Conservation (phyloP, 2,329 filamentous ascomycete genomes). For the Alternaria viburni region DNA sequence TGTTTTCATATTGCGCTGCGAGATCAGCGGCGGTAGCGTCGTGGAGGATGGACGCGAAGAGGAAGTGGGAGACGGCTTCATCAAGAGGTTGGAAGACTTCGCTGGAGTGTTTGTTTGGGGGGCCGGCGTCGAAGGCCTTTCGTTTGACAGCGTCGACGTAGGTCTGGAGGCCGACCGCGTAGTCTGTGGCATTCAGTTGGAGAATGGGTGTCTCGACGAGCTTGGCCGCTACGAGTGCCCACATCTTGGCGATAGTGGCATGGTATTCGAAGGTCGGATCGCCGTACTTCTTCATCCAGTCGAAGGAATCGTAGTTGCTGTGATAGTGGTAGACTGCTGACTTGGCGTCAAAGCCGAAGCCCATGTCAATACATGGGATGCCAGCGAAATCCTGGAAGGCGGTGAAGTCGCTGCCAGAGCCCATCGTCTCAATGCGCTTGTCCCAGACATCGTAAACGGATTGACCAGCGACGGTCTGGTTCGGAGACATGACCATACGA, state of each 20-base stretch:
- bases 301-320: conserved; percentile 81
- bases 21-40: conserved; percentile 59
- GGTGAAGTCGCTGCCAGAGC: conserved; percentile 59
- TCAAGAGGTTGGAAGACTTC: conserved; percentile 57
- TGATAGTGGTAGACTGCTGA: conserved; percentile 76
- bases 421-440: conserved; percentile 62
- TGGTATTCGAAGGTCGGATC: conserved; percentile 69
- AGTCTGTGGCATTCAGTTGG: conserved; percentile 56
- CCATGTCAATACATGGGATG: conserved; percentile 57
- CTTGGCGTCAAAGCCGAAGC: conserved; percentile 48
- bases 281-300: conserved; percentile 82
- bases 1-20: conserved; percentile 53
- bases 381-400: conserved; percentile 61
- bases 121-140: conserved; percentile 28
- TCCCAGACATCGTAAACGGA: conserved; percentile 71
- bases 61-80: conserved; percentile 56
- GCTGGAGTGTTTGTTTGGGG: conserved; percentile 14
- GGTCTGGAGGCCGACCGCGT: conserved; percentile 49
- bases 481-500: conserved; percentile 57
- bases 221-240: conserved; percentile 54
- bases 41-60: conserved; percentile 56
- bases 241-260: conserved; percentile 55
- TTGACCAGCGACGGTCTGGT: conserved; percentile 73
- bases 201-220: conserved; percentile 57
- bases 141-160: conserved; percentile 53